Evolutionary conservation across 2,329 filamentous ascomycete species (phyloP), one percentile per base, ranked within the genome.

Genomic region (Dryadomyces quercus-mongolicae): DNA sequence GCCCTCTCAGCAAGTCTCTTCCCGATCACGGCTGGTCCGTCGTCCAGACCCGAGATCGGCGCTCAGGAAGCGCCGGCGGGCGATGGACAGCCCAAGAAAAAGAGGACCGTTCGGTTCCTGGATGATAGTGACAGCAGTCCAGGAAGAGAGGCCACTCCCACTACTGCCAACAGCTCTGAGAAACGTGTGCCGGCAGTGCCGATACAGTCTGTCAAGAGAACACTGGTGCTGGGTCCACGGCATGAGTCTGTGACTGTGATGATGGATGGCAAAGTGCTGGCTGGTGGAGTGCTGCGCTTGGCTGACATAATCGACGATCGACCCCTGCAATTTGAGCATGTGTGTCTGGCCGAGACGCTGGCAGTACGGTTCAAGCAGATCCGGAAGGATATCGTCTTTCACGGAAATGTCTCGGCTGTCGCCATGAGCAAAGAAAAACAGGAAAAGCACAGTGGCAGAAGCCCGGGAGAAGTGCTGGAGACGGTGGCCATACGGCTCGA

Each of bases 401-500:
- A 58, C 20, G 66, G 67, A 1, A 55, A 54, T 3, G 51, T 69
- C 2, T 31, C 38, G 3, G 49, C 61, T 2, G 49, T 38, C 4
- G 52, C 62, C 1, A 48, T 43, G 9, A 48, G 52, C 3, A 52
- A 55, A 4, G 49, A 44, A 3, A 49, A 44, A 10, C 5, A 8
- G 2, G 22, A 47, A 5, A 34, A 16, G 25, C 18, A 36, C 16
- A 34, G 16, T 8, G 48, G 48, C 15, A 18, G 13, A 9, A 21
- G n/a, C 8, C 16, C 20, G 20, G 36, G 10, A 12, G 20, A 9
- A 8, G n/a, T 16, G 9, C 21, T 75, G 13, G 59, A 60, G 3
- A 60, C 52, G 12, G 58, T 70, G 21, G 63, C 67, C 5, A 61
- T 66, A 20, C 64, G 67, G 46, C 64, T 78, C 2, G 61, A 59